Evolutionary conservation across 129 eudicot genomes (phyloP), one percentile per base, ranked within the genome.

Genomic region (Gnaphalium uliginosum): DNA sequence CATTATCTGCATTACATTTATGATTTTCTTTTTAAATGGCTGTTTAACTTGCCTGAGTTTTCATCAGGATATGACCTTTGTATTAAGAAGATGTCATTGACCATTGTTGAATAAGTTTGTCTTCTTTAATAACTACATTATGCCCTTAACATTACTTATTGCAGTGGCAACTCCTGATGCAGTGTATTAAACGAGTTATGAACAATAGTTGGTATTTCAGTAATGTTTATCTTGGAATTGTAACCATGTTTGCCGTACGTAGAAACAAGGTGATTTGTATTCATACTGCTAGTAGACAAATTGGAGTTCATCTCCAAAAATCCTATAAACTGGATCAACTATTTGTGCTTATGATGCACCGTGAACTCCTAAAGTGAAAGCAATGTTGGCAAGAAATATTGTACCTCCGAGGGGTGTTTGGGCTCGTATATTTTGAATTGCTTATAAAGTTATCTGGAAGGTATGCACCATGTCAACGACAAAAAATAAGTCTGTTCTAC

Each of bases 221-320:
- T 26, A 26, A 26, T 26, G 29, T 26, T 26, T 0, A 26, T 26
- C 29, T 26, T 26, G 29, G 29, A 26, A 26, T 1, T 26, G 29
- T 26, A 26, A 2, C 29, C 29, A 26, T 26, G 29, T 26, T 26
- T 26, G 1, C 29, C 29, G 29, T 26, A 26, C 2, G 29, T 26
- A 26, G 29, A 26, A 26, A 26, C 29, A 26, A 26, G 29, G 29
- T 26, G 29, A 26, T 26, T n/a, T n/a, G 82, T 74, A 73, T 48
- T 79, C 82, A 75, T 74, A 82, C 81, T 76, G 85, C 87, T 84
- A 67, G 57, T 69, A 72, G 71, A 82, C 46, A 79, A 80, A 69
- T 71, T 81, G 83, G 81, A 75, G 81, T 84, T 76, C 78, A 81
- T 82, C 76, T 27, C 83, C 82, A 67, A 30, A 53, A 51, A 41